Base-by-base conservation (phyloP, 164 flowering plant species). In the Vitis riparia region DNA sequence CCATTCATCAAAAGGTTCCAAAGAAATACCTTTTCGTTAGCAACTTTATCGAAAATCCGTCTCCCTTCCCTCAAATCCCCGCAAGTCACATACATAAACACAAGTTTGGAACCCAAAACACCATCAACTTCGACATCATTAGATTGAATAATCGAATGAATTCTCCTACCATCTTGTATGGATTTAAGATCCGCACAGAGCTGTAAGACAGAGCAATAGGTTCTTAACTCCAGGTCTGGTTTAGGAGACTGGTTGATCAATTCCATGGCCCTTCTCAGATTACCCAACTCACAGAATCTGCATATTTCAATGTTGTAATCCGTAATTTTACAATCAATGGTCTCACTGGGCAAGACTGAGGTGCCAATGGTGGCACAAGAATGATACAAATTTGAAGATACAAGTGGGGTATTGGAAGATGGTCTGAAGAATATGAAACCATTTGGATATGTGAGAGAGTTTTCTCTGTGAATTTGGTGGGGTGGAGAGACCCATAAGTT, bases 1-100 rank as follows among this genome's bases (percentile, higher is more conserved):
- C 78, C 89, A 60, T 70, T 84, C 56, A 88, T 82, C 82, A 87
- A 59, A 8, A 84, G 59, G 71, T 85, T 90, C 92, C 95, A 90
- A 11, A 87, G 67, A 71, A 85, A 85, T 44, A 84, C 83, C 62
- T 84, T 83, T 9, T 78, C 85, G 60, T 74, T 80, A 15, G 32
- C 79, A 29, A 82, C 71, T 17, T 51, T 64, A 68, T 89, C 87
- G 30, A 89, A 89, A 55, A 88, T 73, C 70, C 80, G 17, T 51
- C 94, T 81, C 63, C 84, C 91, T 72, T 81, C 76, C 47, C 58
- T 58, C 67, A 88, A 72, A 77, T 85, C 88, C 51, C 94, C 91
- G 64, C 94, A 89, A 51, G 51, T 81, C 3, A 78, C 82, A 62
- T 86, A 89, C 91, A 89, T 87, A 75, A 82, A 83, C n/a, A 84